Evolutionary conservation across 225 moss, liverwort and hornwort species (phyloP).

Genomic region (Climacium dendroides): DNA sequence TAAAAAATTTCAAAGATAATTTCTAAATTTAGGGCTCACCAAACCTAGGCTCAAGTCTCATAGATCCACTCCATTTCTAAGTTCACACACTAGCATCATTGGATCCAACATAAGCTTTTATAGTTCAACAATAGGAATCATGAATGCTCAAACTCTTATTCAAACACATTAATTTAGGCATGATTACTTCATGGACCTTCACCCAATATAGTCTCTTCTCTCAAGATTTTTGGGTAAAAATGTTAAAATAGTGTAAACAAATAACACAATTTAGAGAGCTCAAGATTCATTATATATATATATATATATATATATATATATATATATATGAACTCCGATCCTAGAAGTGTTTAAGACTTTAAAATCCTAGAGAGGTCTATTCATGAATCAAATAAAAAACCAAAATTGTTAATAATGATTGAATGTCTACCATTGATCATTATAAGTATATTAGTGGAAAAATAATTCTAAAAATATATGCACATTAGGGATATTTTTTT

Average conservation of each 20-base stretch:
- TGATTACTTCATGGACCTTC: rapidly evolving
- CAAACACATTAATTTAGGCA: not conserved
- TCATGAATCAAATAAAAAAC: not conserved
- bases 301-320: too few relatives aligned
- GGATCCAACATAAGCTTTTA: not conserved
- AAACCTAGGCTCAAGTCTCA: too few relatives aligned
- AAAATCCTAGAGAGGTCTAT: not conserved
- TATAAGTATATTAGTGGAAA: not conserved
- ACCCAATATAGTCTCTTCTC: not conserved
- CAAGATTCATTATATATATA: too few relatives aligned
- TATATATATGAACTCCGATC: too few relatives aligned
- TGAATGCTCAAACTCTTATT: not conserved
- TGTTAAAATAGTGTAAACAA: not conserved
- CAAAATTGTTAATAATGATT: not conserved
- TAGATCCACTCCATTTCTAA: too few relatives aligned
- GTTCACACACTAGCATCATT: too few relatives aligned
- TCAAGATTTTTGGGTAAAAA: not conserved
- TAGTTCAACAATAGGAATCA: not conserved
- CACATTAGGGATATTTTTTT: not conserved
- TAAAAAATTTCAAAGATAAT: too few relatives aligned
- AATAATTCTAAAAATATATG: not conserved
- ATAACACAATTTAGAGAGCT: not conserved
- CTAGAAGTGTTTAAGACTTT: not conserved
- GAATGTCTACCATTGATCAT: not conserved
- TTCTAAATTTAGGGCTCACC: too few relatives aligned